Conservation (phyloP, 306 rosid species). For the Neltuma alba region DNA sequence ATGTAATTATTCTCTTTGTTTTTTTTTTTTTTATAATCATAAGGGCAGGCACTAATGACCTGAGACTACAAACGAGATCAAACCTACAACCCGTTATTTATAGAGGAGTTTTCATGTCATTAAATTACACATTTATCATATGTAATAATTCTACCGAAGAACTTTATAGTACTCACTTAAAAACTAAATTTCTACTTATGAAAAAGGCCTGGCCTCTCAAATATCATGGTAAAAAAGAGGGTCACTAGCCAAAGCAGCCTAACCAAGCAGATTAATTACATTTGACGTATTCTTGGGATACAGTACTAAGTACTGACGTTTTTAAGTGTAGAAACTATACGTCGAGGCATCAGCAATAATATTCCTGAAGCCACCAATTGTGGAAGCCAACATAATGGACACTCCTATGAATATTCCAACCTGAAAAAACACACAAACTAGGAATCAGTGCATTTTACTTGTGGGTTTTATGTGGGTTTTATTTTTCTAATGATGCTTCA, state of each 20-base stretch:
- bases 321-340: conserved; percentile 74
- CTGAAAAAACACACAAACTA: conserved; percentile 43
- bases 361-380: conserved; percentile 89
- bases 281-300: not conserved
- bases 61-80: too few relatives aligned
- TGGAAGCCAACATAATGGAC: conserved; percentile 89
- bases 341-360: conserved; percentile 81
- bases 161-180: not conserved
- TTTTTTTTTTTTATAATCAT: too few relatives aligned
- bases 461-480: not conserved
- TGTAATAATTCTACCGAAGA: not conserved
- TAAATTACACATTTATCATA: too few relatives aligned
- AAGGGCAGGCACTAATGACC: too few relatives aligned
- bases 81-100: too few relatives aligned
- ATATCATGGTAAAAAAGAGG: not conserved
- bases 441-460: not conserved
- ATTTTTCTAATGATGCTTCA: not conserved
- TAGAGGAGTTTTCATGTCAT: too few relatives aligned
- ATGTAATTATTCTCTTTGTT: too few relatives aligned
- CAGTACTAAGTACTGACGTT: not conserved
- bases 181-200: not conserved
- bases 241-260: not conserved
- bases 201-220: not conserved
- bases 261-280: not conserved
- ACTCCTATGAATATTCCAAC: conserved; percentile 68